A percentile compares a stretch with the other conserved stretches of the same genome.
Conservation (phyloP, 352 stramenopile genomes). For the Phytophthora pistaciae region DNA sequence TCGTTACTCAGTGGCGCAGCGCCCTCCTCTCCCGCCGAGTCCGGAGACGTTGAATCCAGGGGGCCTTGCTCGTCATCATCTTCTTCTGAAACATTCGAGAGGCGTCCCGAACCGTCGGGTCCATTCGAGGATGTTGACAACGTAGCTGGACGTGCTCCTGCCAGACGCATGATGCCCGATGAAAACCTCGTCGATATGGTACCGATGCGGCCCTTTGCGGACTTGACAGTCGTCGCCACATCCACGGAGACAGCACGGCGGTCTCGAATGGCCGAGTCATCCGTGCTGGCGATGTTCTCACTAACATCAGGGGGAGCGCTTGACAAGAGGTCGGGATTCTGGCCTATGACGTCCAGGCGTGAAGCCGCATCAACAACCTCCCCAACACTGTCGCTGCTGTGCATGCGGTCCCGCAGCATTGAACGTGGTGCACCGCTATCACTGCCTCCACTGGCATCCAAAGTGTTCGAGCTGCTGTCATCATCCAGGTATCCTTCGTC, state of each 20-base stretch:
- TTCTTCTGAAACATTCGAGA: slow-evolving; percentile 46
- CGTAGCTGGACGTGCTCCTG: slow-evolving; percentile 30
- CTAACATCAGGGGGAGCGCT: slow-evolving; percentile 21
- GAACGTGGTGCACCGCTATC: slow-evolving; percentile 22
- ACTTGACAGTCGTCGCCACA: slow-evolving; percentile 67
- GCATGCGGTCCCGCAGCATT: slow-evolving; percentile 47
- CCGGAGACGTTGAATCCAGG: slow-evolving; percentile 23
- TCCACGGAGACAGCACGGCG: slow-evolving; percentile 52
- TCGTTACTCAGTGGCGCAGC: slow-evolving; percentile 18
- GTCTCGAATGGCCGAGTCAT: slow-evolving; percentile 30
- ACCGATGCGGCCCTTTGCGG: slow-evolving; percentile 67
- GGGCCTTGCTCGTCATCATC: slow-evolving; percentile 18
- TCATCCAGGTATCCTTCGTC: slow-evolving; percentile 52
- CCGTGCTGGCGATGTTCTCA: slow-evolving; percentile 14
- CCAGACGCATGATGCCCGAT: slow-evolving; percentile 69
- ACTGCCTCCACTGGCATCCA: slow-evolving; percentile 25
- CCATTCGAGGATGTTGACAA: slow-evolving; percentile 29
- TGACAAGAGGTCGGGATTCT: slow-evolving; percentile 32
- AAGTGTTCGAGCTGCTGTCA: slow-evolving; percentile 24
- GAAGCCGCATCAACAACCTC: slow-evolving; percentile 42
- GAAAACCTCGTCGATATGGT: slow-evolving; percentile 84
- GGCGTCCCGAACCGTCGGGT: slow-evolving; percentile 27
- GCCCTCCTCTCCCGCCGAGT: slow-evolving; percentile 30
- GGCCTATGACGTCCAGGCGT: slow-evolving; percentile 28
- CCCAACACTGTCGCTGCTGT: slow-evolving; percentile 46